phyloP scores from a whole-genome alignment of 1,139 yeast genomes.

The Suzukiozyma palmioleophila region DNA sequence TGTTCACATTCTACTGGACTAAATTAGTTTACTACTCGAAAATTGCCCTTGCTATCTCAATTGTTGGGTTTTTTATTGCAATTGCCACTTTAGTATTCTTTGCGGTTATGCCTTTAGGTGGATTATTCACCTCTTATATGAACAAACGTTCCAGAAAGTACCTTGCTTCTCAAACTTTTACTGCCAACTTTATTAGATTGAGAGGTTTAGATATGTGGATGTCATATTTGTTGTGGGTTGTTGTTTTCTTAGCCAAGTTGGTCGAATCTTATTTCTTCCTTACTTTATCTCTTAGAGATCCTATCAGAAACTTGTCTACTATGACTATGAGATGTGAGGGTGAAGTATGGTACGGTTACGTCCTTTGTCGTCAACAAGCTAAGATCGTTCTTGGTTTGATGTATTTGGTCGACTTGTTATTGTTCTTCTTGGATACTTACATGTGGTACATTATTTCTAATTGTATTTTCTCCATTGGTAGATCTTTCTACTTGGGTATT shows the following conservation, averaged over 20 bases:
- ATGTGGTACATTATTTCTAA: slow-evolving; percentile 97
- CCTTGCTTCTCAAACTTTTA: slow-evolving; percentile 92
- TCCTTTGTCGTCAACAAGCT: slow-evolving; percentile 79
- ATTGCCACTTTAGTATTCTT: slow-evolving; percentile 80
- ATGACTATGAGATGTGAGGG: slow-evolving; percentile 59
- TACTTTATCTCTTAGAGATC: slow-evolving; percentile 88
- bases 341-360: slow-evolving; percentile 80
- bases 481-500: slow-evolving; percentile 97
- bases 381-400: slow-evolving; percentile 86
- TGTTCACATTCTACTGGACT: slow-evolving; percentile 81
- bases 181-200: slow-evolving; percentile 83
- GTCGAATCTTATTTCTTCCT: slow-evolving; percentile 90
- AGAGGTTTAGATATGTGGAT: slow-evolving; percentile 93
- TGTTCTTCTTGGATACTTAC: slow-evolving; percentile 97
- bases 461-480: slow-evolving; percentile 92
- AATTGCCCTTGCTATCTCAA: slow-evolving; percentile 77
- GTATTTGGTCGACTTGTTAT: slow-evolving; percentile 84
- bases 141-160: slow-evolving; percentile 84
- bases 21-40: slow-evolving; percentile 64
- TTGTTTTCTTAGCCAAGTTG: slow-evolving; percentile 85
- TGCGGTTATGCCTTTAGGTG: slow-evolving; percentile 95
- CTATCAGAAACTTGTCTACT: slow-evolving; percentile 64
- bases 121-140: slow-evolving; percentile 89
- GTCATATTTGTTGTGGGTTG: slow-evolving; percentile 86
- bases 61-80: slow-evolving; percentile 88